Conservation (phyloP, 192 early-diverging fungal species). For the Backusella macrospora region DNA sequence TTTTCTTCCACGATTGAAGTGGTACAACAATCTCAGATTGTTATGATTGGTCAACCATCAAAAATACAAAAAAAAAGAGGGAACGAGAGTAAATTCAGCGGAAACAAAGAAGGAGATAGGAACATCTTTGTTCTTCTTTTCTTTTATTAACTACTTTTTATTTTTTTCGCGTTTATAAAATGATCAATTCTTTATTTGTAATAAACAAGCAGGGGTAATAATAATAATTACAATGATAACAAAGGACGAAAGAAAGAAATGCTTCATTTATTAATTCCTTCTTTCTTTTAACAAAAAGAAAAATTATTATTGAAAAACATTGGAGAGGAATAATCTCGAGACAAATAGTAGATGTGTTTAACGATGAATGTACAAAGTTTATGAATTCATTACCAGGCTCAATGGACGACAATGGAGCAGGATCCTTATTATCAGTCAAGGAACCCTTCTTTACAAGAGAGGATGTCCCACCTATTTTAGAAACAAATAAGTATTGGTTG, state of each 20-base stretch:
- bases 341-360: constrained; percentile 63
- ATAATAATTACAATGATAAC: background rate
- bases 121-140: background rate
- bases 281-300: constrained; percentile 47
- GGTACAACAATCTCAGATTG: background rate
- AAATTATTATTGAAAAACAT: constrained; percentile 88
- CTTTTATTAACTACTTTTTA: background rate
- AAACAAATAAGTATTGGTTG: constrained; percentile 63
- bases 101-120: constrained; percentile 13
- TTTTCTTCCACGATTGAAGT: background rate
- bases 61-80: background rate
- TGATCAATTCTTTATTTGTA: constrained; percentile 73
- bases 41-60: background rate
- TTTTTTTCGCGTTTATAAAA: constrained; percentile 22
- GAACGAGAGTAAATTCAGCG: background rate
- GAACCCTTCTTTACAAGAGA: constrained; percentile 48
- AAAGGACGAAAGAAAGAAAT: background rate
- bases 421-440: constrained; percentile 13
- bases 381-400: constrained; percentile 49
- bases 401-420: constrained; percentile 21
- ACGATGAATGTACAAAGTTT: constrained; percentile 61
- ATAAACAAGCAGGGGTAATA: constrained; percentile 64
- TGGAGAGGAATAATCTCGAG: constrained; percentile 72
- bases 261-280: constrained; percentile 17
- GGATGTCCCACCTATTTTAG: constrained; percentile 68